Base-by-base conservation (phyloP, 2,329 filamentous ascomycete species). In the Aspergillus fischeri region DNA sequence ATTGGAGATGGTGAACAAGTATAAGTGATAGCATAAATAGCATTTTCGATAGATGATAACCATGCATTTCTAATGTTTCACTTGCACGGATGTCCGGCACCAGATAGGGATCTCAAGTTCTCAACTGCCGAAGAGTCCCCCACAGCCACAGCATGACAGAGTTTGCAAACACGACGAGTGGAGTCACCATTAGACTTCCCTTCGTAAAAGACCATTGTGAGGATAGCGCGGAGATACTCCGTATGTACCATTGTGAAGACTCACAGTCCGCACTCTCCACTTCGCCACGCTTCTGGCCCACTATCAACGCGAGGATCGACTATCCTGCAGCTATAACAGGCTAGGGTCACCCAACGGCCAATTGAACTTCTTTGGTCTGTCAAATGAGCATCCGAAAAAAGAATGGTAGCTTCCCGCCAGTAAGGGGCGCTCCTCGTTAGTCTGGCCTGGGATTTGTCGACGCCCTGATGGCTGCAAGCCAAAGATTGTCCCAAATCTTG, bases 1-100 rank as follows among this genome's bases (percentile, higher is more conserved):
- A 38, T 35, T 67, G 49, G 56, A 62, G 3, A 65, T 71, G 58
- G 64, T 72, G 20, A 61, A 49, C 8, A 69, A 67, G 52, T 65
- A 71, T 42, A 58, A 25, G 11, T 48, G 57, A 42, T 52, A 20
- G 32, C 27, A 32, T 48, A 57, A 45, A 49, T 49, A 49, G 14
- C 4, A 7, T 35, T 27, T 27, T 27, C 14, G 17, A 38, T 38
- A 35, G 14, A 35, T 7, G 32, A 35, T 35, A 14, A 17, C 3
- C 14, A 38, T 7, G 14, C 5, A 7, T 17, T 38, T 7, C 32
- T 7, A 7, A 6, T 17, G 14, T 17, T 14, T 14, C 14, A 3
- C 5, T 38, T 17, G 14, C 2, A 35, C 14, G 32, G 32, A 38
- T 17, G 14, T 17, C 32, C 32, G 32, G 32, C 32, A 38, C 14